Conservation (phyloP, 2,329 filamentous ascomycete genomes). For the Colletotrichum brevisporum region DNA sequence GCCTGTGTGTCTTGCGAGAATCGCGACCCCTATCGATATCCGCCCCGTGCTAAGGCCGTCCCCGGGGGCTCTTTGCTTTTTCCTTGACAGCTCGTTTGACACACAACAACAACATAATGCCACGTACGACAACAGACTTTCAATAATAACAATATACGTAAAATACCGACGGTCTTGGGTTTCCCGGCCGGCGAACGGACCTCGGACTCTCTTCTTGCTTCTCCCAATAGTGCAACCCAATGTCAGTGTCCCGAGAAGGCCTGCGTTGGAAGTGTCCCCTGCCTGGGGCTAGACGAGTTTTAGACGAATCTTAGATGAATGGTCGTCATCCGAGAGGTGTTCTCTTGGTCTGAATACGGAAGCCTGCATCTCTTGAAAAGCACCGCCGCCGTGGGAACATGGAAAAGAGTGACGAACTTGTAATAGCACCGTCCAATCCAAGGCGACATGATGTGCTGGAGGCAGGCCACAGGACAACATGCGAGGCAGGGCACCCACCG, state of each 20-base stretch:
- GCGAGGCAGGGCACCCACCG: conserved; percentile 8
- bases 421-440: not conserved
- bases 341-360: conserved; percentile 6
- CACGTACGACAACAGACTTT: not conserved
- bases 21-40: conserved; percentile 17
- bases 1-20: not conserved
- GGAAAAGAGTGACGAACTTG: not conserved
- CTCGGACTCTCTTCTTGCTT: conserved; percentile 7
- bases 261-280: conserved; percentile 17
- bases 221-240: conserved; percentile 21
- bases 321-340: conserved; percentile 16
- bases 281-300: not conserved
- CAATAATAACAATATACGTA: not conserved
- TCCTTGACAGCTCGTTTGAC: conserved; percentile 23
- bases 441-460: not conserved
- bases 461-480: not conserved
- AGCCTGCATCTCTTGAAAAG: conserved; percentile 21
- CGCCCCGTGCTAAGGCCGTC: conserved; percentile 1
- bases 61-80: conserved; percentile 30
- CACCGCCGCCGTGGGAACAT: too few relatives aligned
- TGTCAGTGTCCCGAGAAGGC: conserved; percentile 4
- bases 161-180: too few relatives aligned
- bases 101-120: conserved; percentile 1
- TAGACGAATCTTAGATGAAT: not conserved
- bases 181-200: conserved; percentile 13